phyloP scores from a whole-genome alignment of 2,329 filamentous ascomycete genomes.

The Phialemoniopsis sp. region DNA sequence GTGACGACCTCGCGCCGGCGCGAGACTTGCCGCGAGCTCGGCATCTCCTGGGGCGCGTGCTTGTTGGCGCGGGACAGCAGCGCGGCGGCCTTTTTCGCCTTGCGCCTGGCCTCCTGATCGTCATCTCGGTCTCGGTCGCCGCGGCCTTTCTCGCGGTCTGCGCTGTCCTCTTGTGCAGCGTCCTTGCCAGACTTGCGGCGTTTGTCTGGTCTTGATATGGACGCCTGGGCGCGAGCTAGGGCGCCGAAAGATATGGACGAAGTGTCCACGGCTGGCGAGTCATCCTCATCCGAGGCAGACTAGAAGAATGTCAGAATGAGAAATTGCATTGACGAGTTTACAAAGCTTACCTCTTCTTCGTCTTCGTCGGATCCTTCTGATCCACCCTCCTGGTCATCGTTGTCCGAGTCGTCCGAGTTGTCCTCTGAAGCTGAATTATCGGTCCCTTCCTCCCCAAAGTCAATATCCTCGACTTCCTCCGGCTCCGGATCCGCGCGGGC shows the following conservation, averaged over 20 bases:
- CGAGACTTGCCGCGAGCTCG: slow-evolving; percentile 79
- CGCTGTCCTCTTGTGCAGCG: slow-evolving; percentile 13
- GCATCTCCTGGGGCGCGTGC: slow-evolving; percentile 80
- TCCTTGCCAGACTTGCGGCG: slow-evolving; percentile 15
- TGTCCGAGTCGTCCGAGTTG: slow-evolving; percentile 21
- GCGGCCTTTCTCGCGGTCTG: neutral
- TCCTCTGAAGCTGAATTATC: slow-evolving; percentile 22
- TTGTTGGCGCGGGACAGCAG: slow-evolving; percentile 56
- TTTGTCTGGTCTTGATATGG: slow-evolving; percentile 38
- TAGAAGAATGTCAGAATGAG: slow-evolving; percentile 10
- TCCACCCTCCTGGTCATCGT: slow-evolving; percentile 14
- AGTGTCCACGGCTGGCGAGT: slow-evolving; percentile 36
- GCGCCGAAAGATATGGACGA: slow-evolving; percentile 79
- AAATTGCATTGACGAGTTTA: no score
- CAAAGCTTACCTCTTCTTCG: slow-evolving; percentile 4
- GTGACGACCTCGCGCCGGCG: slow-evolving; percentile 71
- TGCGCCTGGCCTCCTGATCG: slow-evolving; percentile 30
- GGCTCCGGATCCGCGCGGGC: slow-evolving; percentile 38
- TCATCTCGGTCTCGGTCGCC: slow-evolving; percentile 24
- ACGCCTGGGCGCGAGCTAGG: slow-evolving; percentile 80
- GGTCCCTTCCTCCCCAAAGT: slow-evolving; percentile 15
- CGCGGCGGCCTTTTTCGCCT: slow-evolving; percentile 26
- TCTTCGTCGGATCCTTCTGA: slow-evolving; percentile 1
- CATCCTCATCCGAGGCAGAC: slow-evolving; percentile 23
- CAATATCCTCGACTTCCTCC: slow-evolving; percentile 26